Percentiles rank a stretch among this genome's conserved stretches.
These are phyloP conservation scores for Pestalotiopsis sp. DNA, from an alignment of 2,329 filamentous ascomycete species.

Conservation along the genomic window DNA sequence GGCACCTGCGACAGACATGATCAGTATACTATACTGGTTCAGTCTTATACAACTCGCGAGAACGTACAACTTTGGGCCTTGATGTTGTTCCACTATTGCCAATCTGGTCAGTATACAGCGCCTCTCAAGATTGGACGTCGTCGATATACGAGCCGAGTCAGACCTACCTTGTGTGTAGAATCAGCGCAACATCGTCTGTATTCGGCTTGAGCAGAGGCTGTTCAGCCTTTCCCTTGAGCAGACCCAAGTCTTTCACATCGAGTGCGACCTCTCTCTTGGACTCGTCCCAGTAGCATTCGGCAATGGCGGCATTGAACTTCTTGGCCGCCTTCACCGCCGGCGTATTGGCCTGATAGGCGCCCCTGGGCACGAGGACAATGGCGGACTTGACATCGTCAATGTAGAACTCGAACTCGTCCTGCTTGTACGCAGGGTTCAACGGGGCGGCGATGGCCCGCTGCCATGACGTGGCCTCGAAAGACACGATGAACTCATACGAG, in stretches of 20 bases:
- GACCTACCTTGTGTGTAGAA: constrained; percentile 69
- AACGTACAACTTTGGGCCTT: constrained; percentile 74
- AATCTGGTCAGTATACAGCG: constrained; percentile 22
- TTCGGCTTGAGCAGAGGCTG: constrained; percentile 50
- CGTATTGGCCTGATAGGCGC: constrained; percentile 64
- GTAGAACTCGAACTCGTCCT: constrained; percentile 89
- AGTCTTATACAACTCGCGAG: neutral
- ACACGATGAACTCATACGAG: constrained; percentile 84
- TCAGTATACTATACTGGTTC: neutral
- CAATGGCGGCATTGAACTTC: constrained; percentile 80
- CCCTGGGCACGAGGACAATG: constrained; percentile 73
- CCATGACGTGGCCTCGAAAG: constrained; percentile 83
- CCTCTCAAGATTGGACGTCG: neutral
- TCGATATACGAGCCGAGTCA: neutral
- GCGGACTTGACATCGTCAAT: constrained; percentile 84
- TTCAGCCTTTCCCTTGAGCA: constrained; percentile 48
- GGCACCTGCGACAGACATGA: constrained; percentile 53
- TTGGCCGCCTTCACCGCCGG: constrained; percentile 75
- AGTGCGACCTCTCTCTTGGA: constrained; percentile 65
- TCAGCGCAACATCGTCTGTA: constrained; percentile 78
- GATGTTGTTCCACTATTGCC: constrained; percentile 71
- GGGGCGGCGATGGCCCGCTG: constrained; percentile 82
- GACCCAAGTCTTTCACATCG: constrained; percentile 76
- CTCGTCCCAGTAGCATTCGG: constrained; percentile 80
- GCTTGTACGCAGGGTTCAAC: constrained; percentile 86